Conservation (phyloP, 345 rosid genomes). For the Populus deltoides region DNA sequence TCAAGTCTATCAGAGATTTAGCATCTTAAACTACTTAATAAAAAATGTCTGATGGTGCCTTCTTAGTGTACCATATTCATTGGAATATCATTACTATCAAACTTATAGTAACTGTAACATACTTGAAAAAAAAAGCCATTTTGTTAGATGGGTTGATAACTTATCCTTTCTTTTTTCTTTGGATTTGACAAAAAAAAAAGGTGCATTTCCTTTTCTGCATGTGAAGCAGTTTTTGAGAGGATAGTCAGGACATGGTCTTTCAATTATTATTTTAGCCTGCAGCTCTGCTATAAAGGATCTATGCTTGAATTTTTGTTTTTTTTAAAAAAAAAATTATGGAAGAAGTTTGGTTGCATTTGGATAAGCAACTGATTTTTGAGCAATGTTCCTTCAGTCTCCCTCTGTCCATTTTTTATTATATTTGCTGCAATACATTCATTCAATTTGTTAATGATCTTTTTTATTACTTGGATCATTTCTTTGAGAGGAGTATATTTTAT, state of each 20-base stretch:
- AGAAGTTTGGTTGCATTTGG: not conserved
- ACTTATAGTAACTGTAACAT: not conserved
- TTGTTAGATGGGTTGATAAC: not conserved
- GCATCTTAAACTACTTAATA: too few relatives aligned
- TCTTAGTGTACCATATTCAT: not conserved
- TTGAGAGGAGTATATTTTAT: not conserved
- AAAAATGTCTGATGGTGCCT: too few relatives aligned
- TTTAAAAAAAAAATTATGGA: accelerated
- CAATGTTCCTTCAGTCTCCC: not conserved
- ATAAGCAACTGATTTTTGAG: not conserved
- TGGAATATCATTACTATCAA: not conserved
- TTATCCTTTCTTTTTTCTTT: not conserved
- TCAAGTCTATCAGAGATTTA: too few relatives aligned
- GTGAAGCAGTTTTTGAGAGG: not conserved
- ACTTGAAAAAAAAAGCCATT: not conserved
- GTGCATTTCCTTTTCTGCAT: not conserved
- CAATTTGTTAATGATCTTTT: not conserved
- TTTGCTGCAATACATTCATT: not conserved
- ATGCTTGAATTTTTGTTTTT: not conserved
- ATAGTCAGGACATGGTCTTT: not conserved
- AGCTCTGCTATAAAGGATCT: not conserved
- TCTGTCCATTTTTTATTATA: not conserved
- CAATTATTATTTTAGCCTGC: not conserved
- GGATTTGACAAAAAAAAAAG: not conserved
- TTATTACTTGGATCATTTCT: not conserved